These are phyloP conservation scores for Leccinum brunneo-olivaceum DNA, from an alignment of 1,284 basidiomycete genomes.

Conservation along the genomic window DNA sequence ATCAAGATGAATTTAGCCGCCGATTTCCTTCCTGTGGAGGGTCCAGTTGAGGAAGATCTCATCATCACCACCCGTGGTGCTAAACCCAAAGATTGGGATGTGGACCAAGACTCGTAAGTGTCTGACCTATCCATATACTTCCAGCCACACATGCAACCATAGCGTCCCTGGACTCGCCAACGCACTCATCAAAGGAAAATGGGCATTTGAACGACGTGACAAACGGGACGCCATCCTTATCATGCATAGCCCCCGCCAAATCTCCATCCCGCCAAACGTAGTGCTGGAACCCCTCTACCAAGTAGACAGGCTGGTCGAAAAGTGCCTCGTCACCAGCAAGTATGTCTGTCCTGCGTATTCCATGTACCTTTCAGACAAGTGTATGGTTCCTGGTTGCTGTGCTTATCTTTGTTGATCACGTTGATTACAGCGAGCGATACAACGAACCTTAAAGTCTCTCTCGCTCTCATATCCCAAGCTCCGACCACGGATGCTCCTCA, in stretches of 20 bases:
- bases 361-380: constrained; percentile 26
- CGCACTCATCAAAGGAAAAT: background rate
- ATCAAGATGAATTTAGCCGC: background rate
- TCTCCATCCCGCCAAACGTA: constrained; percentile 13
- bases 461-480: constrained; percentile 7
- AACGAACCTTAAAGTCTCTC: constrained; percentile 4
- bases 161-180: background rate
- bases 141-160: background rate
- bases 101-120: background rate
- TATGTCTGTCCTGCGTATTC: constrained; percentile 20
- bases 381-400: constrained; percentile 3
- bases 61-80: background rate
- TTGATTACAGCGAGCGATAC: constrained; percentile 14
- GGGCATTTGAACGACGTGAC: constrained; percentile 9
- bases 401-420: no score
- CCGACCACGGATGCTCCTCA: background rate
- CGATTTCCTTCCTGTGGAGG: background rate
- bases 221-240: constrained; percentile 19
- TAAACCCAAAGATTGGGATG: background rate
- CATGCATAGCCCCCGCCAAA: constrained; percentile 19
- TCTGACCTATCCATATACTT: background rate
- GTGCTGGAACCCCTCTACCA: constrained; percentile 18
- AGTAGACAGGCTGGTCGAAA: constrained; percentile 16
- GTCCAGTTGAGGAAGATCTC: background rate
- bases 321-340: constrained; percentile 17